Percentiles rank a stretch among this genome's conserved stretches.
These are phyloP conservation scores for Saitoella complicata DNA, from an alignment of 805 yeast genomes.

Conservation along the genomic window DNA sequence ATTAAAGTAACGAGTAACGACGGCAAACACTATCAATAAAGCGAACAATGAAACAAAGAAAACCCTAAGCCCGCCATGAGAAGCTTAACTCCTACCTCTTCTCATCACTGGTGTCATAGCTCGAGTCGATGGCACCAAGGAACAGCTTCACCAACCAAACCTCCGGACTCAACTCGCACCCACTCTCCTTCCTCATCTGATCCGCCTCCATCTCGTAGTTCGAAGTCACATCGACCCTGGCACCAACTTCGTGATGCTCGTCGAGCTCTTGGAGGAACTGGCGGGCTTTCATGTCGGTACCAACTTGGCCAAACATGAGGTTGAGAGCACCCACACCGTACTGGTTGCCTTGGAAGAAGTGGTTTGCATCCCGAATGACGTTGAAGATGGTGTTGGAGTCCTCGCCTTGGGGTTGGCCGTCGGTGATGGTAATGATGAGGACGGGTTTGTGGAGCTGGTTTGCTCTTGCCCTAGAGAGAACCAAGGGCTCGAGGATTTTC, in stretches of 20 bases:
- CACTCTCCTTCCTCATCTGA: constrained; percentile 17
- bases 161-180: constrained; percentile 18
- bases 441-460: constrained; percentile 17
- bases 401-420: constrained; percentile 21
- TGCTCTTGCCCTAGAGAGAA: constrained; percentile 13
- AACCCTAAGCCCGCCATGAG: too few species aligned
- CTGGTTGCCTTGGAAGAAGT: constrained; percentile 10
- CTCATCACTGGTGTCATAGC: too few species aligned
- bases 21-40: too few species aligned
- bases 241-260: constrained; percentile 17
- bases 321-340: constrained; percentile 19
- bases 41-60: too few species aligned
- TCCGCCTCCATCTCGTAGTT: constrained; percentile 20
- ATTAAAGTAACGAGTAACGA: too few species aligned
- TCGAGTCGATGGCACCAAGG: too few species aligned
- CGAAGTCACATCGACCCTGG: constrained; percentile 18
- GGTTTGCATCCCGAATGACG: constrained; percentile 16
- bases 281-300: constrained; percentile 19
- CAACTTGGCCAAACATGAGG: constrained; percentile 22
- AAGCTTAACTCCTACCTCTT: too few species aligned
- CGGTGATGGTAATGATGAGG: constrained; percentile 18
- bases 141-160: constrained; percentile 19
- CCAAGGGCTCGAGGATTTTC: constrained; percentile 19
- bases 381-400: constrained; percentile 12
- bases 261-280: constrained; percentile 17